Conservation (phyloP, 441 rosid genomes). For the Flueggea neowawraea region DNA sequence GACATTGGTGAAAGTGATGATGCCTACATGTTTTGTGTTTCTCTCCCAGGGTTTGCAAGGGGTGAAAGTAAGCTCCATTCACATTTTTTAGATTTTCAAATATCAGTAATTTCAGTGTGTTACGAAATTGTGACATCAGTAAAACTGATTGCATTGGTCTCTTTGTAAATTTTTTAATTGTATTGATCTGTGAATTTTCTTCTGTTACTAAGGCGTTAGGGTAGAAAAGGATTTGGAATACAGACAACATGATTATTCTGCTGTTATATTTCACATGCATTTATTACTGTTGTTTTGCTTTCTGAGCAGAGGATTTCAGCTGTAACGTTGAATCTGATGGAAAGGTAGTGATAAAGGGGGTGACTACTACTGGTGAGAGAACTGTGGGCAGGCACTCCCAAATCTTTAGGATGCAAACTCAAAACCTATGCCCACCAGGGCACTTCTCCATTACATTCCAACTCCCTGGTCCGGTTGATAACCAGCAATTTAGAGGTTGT, state of each 20-base stretch:
- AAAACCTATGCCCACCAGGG: conserved; percentile 70
- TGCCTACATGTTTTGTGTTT: conserved; percentile 59
- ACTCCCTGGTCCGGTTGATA: conserved; percentile 79
- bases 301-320: conserved; percentile 57
- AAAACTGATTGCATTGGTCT: no score
- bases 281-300: conserved; percentile 3
- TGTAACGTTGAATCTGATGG: conserved; percentile 66
- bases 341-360: conserved; percentile 53
- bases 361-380: conserved; percentile 71
- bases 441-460: conserved; percentile 59
- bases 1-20: conserved; percentile 65
- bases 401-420: conserved; percentile 65
- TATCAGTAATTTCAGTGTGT: no score
- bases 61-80: conserved; percentile 59
- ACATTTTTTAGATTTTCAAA: not conserved
- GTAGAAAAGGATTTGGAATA: no score
- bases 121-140: no score
- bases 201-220: no score
- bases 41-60: conserved; percentile 79
- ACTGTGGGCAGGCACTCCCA: conserved; percentile 52
- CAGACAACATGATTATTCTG: no score
- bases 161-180: no score
- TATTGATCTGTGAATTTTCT: no score
- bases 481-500: conserved; percentile 35
- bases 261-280: not conserved